phyloP scores from a whole-genome alignment of 306 rosid species.

The Crotalaria pallida region DNA sequence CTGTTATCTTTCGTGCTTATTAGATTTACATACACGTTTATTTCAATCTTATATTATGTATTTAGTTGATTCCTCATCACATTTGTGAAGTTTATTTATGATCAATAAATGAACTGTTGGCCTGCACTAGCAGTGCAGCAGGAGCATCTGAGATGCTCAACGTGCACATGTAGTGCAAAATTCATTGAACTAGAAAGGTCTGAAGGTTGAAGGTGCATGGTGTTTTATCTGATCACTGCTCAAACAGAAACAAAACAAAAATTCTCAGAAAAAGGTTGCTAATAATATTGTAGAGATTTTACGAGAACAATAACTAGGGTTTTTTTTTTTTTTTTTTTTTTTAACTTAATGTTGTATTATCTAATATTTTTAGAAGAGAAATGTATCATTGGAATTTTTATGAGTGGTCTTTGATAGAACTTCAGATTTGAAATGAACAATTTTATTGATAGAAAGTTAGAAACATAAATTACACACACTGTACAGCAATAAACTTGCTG shows the following conservation, averaged over 20 bases:
- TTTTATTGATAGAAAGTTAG: too few relatives aligned
- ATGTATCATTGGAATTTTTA: not conserved
- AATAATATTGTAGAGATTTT: not conserved
- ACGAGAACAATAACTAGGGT: not conserved
- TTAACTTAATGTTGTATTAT: not conserved
- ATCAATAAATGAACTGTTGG: conserved; percentile 2
- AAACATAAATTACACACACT: too few relatives aligned
- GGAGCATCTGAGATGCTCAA: too few relatives aligned
- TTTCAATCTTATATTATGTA: conserved; percentile 1
- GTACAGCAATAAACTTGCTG: too few relatives aligned
- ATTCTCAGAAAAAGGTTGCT: not conserved
- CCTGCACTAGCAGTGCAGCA: not conserved
- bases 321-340: not conserved
- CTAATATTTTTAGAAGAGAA: not conserved
- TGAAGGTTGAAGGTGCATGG: not conserved
- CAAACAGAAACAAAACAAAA: not conserved
- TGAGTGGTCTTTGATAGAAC: not conserved
- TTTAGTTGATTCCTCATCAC: conserved; percentile 10
- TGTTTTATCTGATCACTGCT: not conserved
- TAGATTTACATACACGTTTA: not conserved
- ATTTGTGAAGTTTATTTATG: not conserved
- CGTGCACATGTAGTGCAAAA: not conserved
- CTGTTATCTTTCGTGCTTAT: conserved; percentile 15
- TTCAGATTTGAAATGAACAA: too few relatives aligned
- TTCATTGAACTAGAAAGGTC: not conserved